Percentiles rank a stretch among this genome's conserved stretches.
These are phyloP conservation scores for Leptodontidium sp. DNA, from an alignment of 2,329 filamentous ascomycete species.

Conservation along the genomic window DNA sequence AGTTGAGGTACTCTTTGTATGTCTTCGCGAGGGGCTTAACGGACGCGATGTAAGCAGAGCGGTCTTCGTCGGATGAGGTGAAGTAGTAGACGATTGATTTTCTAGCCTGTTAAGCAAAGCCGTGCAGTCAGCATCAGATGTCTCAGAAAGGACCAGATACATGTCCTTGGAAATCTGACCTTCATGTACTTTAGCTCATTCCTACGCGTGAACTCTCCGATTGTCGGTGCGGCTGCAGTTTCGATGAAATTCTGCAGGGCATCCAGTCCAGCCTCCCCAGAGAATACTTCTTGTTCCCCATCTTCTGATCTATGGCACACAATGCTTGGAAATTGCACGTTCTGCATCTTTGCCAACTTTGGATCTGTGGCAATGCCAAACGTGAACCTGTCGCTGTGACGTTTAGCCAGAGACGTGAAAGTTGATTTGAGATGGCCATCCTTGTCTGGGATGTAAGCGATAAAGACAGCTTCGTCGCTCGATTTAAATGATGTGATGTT, in stretches of 20 bases:
- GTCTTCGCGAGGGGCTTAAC: slow-evolving; percentile 54
- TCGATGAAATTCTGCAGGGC: slow-evolving; percentile 51
- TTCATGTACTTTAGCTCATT: slow-evolving; percentile 54
- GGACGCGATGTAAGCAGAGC: slow-evolving; percentile 48
- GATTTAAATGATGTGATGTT: slow-evolving; percentile 48
- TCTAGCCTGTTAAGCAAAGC: slow-evolving; percentile 44
- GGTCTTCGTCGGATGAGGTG: slow-evolving; percentile 43
- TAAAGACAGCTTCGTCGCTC: slow-evolving; percentile 53
- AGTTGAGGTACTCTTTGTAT: slow-evolving; percentile 57
- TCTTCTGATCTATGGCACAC: slow-evolving; percentile 54
- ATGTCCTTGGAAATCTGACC: slow-evolving; percentile 36
- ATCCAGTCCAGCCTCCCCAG: slow-evolving; percentile 47
- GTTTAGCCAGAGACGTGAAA: slow-evolving; percentile 48
- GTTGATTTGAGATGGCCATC: slow-evolving; percentile 45
- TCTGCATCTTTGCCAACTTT: slow-evolving; percentile 34
- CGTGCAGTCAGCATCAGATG: not conserved
- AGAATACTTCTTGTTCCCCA: slow-evolving; percentile 46
- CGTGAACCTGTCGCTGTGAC: slow-evolving; percentile 52
- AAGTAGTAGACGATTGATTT: slow-evolving; percentile 53
- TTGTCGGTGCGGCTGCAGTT: slow-evolving; percentile 50
- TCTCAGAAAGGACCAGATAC: not conserved
- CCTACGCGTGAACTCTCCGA: slow-evolving; percentile 55
- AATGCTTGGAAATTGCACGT: slow-evolving; percentile 23
- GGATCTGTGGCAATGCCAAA: slow-evolving; percentile 49
- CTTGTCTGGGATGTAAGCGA: slow-evolving; percentile 49